These are phyloP conservation scores for Periconia sp. DNA, from an alignment of 2,329 filamentous ascomycete genomes.

Conservation along the genomic window DNA sequence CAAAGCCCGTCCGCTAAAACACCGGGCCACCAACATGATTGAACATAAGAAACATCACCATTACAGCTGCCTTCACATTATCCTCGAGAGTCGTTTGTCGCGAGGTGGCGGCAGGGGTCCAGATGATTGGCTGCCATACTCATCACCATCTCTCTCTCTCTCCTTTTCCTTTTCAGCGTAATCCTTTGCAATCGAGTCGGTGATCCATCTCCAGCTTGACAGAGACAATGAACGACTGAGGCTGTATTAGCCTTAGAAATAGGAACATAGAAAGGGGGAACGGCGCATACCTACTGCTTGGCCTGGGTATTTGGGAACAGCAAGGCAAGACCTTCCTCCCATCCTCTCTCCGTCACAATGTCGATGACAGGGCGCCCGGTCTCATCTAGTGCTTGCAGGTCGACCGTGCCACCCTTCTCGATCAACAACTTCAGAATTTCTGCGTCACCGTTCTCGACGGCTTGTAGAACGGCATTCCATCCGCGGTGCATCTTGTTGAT, in stretches of 20 bases:
- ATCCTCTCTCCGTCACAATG: constrained; percentile 42
- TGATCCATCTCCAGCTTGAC: constrained; percentile 15
- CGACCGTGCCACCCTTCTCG: constrained; percentile 40
- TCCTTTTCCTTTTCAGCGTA: not conserved
- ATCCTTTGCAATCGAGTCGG: constrained; percentile 9
- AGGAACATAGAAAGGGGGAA: not conserved
- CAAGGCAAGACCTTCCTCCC: constrained; percentile 42
- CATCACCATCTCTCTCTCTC: not conserved
- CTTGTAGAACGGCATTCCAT: constrained; percentile 44
- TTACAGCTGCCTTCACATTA: not conserved
- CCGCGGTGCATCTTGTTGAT: constrained; percentile 62
- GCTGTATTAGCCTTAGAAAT: not conserved
- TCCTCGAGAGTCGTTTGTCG: not conserved
- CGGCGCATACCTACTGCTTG: constrained; percentile 19
- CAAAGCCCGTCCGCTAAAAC: too few species aligned
- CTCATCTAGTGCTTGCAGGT: constrained; percentile 39
- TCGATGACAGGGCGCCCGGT: constrained; percentile 37
- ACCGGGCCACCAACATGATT: too few species aligned
- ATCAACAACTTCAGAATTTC: constrained; percentile 40
- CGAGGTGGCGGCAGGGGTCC: constrained; percentile 9
- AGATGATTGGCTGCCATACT: constrained; percentile 6
- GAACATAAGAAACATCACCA: not conserved
- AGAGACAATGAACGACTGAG: constrained; percentile 8
- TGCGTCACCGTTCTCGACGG: constrained; percentile 44
- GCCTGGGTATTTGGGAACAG: constrained; percentile 31